phyloP scores from a whole-genome alignment of 805 yeast genomes.

The Candida qinlingensis region DNA sequence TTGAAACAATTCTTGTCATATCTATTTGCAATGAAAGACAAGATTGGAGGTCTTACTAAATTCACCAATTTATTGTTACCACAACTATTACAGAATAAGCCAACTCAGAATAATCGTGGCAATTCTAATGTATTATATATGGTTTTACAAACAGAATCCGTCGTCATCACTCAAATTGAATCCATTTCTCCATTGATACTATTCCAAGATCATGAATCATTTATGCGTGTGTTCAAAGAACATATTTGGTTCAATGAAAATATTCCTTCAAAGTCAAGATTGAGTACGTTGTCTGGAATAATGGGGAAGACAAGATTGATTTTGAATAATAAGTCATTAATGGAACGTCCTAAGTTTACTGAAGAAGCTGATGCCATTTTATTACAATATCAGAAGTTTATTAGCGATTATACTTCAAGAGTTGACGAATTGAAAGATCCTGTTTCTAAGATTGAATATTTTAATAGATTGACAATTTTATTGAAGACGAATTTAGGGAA shows the following conservation, averaged over 20 bases:
- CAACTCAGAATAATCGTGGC: background rate
- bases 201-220: background rate
- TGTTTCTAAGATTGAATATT: constrained; percentile 7
- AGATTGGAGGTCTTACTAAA: background rate
- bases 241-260: constrained; percentile 1
- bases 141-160: constrained; percentile 8
- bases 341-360: background rate
- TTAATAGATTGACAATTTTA: constrained; percentile 13
- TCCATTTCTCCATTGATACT: background rate
- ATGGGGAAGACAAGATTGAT: constrained; percentile 1
- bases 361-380: background rate
- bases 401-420: constrained; percentile 2
- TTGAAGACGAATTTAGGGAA: constrained; percentile 18
- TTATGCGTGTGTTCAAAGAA: background rate
- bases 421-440: background rate
- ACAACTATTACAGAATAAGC: background rate
- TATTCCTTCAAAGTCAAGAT: background rate
- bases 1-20: background rate
- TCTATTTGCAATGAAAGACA: background rate
- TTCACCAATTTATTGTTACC: background rate
- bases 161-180: constrained; percentile 1
- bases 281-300: constrained; percentile 2
- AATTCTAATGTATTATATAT: background rate
- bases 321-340: background rate
- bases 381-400: constrained; percentile 1